Evolutionary conservation across 164 flowering plant genomes (phyloP).

Genomic region (Vitis rupestris): DNA sequence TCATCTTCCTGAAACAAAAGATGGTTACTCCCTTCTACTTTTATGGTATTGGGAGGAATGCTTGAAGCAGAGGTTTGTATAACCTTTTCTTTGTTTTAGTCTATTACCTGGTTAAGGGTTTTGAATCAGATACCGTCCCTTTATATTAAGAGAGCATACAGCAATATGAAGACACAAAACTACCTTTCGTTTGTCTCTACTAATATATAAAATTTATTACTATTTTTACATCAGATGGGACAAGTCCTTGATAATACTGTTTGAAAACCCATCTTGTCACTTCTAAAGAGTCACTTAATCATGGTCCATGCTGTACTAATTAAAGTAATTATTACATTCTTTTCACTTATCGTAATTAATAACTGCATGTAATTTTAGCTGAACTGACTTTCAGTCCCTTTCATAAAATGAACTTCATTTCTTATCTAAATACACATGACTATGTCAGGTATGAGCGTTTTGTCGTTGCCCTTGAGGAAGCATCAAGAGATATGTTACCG

Average conservation of each 20-base stretch:
- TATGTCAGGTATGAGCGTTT: conserved; percentile 76
- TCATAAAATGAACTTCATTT: conserved; percentile 2
- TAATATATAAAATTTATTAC: no score
- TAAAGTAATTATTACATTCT: no score
- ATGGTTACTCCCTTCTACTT: conserved; percentile 86
- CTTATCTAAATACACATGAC: neutral
- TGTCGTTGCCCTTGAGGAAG: conserved; percentile 88
- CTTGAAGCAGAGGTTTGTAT: conserved; percentile 74
- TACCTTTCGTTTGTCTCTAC: no score
- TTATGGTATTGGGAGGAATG: conserved; percentile 98
- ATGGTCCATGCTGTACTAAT: no score
- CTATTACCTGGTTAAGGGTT: no score
- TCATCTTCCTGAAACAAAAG: conserved; percentile 82
- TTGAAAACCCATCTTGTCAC: no score
- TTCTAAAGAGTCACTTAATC: no score
- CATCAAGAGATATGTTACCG: conserved; percentile 81
- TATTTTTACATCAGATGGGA: no score
- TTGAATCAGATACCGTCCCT: no score
- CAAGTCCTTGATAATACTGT: no score
- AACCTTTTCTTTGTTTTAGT: neutral
- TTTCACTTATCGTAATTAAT: neutral
- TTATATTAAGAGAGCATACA: no score
- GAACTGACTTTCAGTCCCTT: neutral
- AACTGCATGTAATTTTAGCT: neutral
- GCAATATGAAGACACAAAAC: no score